Base-by-base conservation (phyloP, 768 basidiomycete species). In the Zangia roseola region DNA sequence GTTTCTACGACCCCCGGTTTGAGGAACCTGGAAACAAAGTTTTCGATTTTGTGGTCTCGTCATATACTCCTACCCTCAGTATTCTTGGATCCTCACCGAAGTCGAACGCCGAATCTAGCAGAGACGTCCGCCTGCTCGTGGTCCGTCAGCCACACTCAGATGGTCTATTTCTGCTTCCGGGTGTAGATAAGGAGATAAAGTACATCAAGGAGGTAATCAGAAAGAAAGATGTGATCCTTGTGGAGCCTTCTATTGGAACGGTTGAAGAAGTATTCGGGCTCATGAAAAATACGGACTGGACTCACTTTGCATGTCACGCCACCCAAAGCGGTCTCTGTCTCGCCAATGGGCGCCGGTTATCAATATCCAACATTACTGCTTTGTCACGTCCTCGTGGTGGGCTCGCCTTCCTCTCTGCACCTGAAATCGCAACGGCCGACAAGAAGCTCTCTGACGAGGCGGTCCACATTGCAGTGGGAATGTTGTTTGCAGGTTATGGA, bases 251-350 rank as follows among this genome's bases (percentile, higher is more conserved):
- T 7, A 2, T 13, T 4, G 43, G 46, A 6, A 55, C 49, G 3
- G 49, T 48, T 2, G 43, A 45, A 30, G 34, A 51, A 21, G 44
- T 41, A 2, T 25, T 45, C 2, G 17, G 5, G 6, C 10, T 35
- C 19, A 50, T 50, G 39, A 34, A 34, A 6, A 24, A 40, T 1
- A 25, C 38, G 4, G 38, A 40, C 19, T 45, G 44, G 60, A 58
- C 61, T 10, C 70, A 70, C 40, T 56, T 69, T 36, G 63, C 63
- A 8, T 69, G 70, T 39, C 70, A 71, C 38, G 70, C 61, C 0
- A 25, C 43, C 16, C 64, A 65, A 36, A 64, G 57, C 28, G 53
- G 43, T 6, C 60, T 69, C 45, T 20, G 47, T 6, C 59, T 68
- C 36, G 49, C 43, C 5, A 33, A 41, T 17, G 25, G 40, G 1